Conservation (phyloP, 1,284 basidiomycete genomes). For the Apiotrichum porosum region DNA sequence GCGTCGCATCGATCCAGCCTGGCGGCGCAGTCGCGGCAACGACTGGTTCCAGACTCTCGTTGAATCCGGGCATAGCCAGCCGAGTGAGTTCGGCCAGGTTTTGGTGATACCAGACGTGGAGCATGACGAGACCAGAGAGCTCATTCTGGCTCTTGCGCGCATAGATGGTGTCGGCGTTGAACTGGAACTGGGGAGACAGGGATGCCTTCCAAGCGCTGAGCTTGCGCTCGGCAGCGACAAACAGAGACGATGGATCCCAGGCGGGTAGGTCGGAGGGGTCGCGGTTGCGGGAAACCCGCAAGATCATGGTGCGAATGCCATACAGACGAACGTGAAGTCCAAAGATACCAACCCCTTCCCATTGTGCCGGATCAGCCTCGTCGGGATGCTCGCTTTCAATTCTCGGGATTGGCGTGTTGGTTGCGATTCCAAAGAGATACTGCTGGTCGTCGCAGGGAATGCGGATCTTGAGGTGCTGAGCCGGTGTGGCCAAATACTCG, state of each 20-base stretch:
- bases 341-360: slow-evolving; percentile 15
- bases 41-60: slow-evolving; percentile 7
- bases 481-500: slow-evolving; percentile 10
- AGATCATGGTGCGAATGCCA: slow-evolving; percentile 12
- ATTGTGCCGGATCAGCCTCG: not conserved
- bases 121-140: slow-evolving; percentile 19
- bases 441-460: slow-evolving; percentile 16
- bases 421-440: slow-evolving; percentile 8
- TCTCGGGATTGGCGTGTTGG: slow-evolving; percentile 6
- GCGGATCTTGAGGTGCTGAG: slow-evolving; percentile 2
- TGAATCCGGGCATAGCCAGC: slow-evolving; percentile 19
- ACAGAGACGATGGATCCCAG: slow-evolving; percentile 11
- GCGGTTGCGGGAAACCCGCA: slow-evolving; percentile 10
- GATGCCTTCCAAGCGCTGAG: slow-evolving; percentile 12
- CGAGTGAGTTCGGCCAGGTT: slow-evolving; percentile 17
- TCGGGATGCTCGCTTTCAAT: slow-evolving; percentile 4
- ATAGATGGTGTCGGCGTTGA: slow-evolving; percentile 18
- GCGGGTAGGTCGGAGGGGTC: slow-evolving; percentile 9
- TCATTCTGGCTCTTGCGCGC: slow-evolving; percentile 18
- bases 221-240: slow-evolving; percentile 9
- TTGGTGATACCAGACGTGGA: slow-evolving; percentile 23
- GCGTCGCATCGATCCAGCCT: slow-evolving; percentile 15
- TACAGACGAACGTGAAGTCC: slow-evolving; percentile 15
- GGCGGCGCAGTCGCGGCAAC: slow-evolving; percentile 8
- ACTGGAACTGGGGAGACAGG: slow-evolving; percentile 14